These are phyloP conservation scores for Prunus salicina DNA, from an alignment of 306 rosid genomes.

Conservation along the genomic window DNA sequence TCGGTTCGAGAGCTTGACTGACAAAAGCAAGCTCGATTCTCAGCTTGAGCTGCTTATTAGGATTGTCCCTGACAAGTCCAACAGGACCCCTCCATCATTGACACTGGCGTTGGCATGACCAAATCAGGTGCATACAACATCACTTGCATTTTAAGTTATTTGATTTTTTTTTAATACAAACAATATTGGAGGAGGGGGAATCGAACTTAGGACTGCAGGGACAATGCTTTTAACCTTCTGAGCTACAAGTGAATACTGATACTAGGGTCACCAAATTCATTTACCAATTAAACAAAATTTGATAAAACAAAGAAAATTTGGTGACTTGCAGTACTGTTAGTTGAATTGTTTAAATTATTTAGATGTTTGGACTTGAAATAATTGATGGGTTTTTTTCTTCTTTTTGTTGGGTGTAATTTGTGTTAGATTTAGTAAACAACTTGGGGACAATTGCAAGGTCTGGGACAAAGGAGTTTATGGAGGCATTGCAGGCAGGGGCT, in stretches of 20 bases:
- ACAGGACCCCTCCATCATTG: constrained; percentile 30
- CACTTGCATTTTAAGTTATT: neutral
- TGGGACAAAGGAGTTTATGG: constrained; percentile 42
- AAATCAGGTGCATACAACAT: constrained; percentile 21
- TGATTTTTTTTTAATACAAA: too few species aligned
- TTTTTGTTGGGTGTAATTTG: neutral
- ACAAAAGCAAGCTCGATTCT: constrained; percentile 28
- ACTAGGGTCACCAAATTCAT: neutral
- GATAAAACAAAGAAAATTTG: too few species aligned
- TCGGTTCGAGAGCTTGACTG: constrained; percentile 33
- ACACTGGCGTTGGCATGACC: constrained; percentile 39
- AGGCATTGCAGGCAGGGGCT: constrained; percentile 36
- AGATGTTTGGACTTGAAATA: neutral
- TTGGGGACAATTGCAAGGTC: constrained; percentile 41
- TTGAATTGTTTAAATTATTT: neutral
- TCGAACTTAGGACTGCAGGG: too few species aligned
- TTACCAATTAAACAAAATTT: neutral
- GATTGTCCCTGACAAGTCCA: constrained; percentile 27
- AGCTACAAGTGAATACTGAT: neutral
- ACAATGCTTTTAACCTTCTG: too few species aligned
- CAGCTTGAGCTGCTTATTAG: constrained; percentile 30
- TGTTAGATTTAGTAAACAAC: constrained; percentile 36
- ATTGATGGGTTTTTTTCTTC: neutral
- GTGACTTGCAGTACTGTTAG: too few species aligned
- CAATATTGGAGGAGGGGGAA: too few species aligned